Evolutionary conservation across 257 asterid species (phyloP).

Genomic region (Przewalskia tangutica): DNA sequence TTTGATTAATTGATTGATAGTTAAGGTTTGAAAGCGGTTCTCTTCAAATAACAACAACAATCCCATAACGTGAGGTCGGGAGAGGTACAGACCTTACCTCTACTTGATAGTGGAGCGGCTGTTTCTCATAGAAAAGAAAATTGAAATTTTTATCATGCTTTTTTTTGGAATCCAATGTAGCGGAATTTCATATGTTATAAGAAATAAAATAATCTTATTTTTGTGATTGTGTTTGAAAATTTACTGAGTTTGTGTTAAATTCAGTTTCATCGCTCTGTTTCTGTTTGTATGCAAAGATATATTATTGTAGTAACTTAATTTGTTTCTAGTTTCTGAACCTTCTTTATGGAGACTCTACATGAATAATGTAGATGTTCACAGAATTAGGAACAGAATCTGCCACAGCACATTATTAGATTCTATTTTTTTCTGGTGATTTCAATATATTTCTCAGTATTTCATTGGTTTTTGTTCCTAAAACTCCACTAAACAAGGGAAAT

Average conservation of each 20-base stretch:
- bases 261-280: not conserved
- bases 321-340: not conserved
- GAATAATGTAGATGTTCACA: constrained; percentile 14
- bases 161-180: not conserved
- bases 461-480: not conserved
- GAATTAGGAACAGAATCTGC: constrained; percentile 28
- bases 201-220: not conserved
- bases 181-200: not conserved
- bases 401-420: constrained; percentile 13
- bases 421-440: constrained; percentile 17
- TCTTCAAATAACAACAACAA: too few relatives aligned
- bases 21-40: not conserved
- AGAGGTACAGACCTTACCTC: too few relatives aligned
- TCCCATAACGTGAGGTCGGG: too few relatives aligned
- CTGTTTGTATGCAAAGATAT: too few relatives aligned
- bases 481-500: not conserved
- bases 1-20: not conserved
- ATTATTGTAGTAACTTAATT: not conserved
- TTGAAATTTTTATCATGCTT: not conserved
- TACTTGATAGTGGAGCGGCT: too few relatives aligned
- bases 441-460: constrained; percentile 1
- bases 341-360: constrained; percentile 11
- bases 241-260: not conserved
- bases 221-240: not conserved
- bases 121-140: too few relatives aligned